phyloP scores from a whole-genome alignment of 495 filamentous ascomycete genomes.

The Oidiodendron maius region DNA sequence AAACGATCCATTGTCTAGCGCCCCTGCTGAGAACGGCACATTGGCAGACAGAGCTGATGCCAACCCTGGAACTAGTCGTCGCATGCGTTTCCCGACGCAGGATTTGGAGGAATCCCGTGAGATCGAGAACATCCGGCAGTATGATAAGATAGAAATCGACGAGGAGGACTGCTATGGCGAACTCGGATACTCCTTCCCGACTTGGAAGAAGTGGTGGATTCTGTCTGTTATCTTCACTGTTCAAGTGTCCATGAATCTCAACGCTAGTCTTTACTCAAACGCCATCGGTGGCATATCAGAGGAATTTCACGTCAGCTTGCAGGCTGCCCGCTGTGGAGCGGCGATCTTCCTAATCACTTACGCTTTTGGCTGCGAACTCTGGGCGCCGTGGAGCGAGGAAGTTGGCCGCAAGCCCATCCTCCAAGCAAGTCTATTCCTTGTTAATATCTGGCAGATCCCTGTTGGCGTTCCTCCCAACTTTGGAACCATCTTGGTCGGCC shows the following conservation, averaged over 20 bases:
- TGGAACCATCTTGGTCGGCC: slow-evolving; percentile 56
- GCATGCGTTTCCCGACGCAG: neutral
- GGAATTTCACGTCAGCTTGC: slow-evolving; percentile 56
- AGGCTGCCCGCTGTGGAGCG: slow-evolving; percentile 60
- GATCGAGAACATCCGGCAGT: slow-evolving; percentile 10
- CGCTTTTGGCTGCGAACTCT: slow-evolving; percentile 76
- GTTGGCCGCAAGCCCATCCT: slow-evolving; percentile 69
- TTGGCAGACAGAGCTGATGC: too few species aligned
- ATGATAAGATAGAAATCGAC: slow-evolving; percentile 52
- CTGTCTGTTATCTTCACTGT: slow-evolving; percentile 68
- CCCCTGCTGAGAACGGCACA: neutral
- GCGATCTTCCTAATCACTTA: slow-evolving; percentile 68
- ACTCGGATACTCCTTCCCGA: slow-evolving; percentile 58
- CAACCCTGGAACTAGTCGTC: neutral
- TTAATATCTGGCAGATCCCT: slow-evolving; percentile 72
- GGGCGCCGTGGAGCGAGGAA: slow-evolving; percentile 80
- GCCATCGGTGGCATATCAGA: slow-evolving; percentile 53
- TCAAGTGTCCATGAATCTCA: slow-evolving; percentile 84
- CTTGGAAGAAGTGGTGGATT: slow-evolving; percentile 69
- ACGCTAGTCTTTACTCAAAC: slow-evolving; percentile 67
- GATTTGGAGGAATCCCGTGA: neutral
- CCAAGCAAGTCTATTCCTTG: slow-evolving; percentile 61
- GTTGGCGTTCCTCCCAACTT: slow-evolving; percentile 68
- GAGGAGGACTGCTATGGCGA: slow-evolving; percentile 61
- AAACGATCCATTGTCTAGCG: neutral